Percentiles rank a stretch among this genome's conserved stretches.
These are phyloP conservation scores for Paraphoma sp. DNA, from an alignment of 2,329 filamentous ascomycete species.

Conservation along the genomic window DNA sequence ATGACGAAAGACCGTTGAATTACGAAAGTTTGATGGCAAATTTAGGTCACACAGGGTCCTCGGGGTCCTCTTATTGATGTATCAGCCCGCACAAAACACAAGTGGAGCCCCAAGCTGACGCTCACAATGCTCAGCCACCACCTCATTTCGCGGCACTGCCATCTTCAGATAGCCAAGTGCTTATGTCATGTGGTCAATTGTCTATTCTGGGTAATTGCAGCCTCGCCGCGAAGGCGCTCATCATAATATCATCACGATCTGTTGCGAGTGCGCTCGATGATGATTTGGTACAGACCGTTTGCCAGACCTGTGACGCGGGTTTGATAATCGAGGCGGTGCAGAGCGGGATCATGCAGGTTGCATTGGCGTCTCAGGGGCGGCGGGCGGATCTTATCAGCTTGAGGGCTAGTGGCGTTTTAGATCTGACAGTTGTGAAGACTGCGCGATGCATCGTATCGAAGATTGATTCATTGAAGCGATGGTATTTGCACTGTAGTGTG, in stretches of 20 bases:
- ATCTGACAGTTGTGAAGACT: not conserved
- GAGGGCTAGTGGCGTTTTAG: not conserved
- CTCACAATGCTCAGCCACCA: not conserved
- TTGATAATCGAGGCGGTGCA: not conserved
- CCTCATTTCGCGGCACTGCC: constrained; percentile 2
- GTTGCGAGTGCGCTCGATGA: too few species aligned
- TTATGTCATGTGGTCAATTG: not conserved
- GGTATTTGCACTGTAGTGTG: too few species aligned
- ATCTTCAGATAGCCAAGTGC: not conserved
- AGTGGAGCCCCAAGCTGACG: not conserved
- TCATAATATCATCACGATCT: too few species aligned
- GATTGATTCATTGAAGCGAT: too few species aligned
- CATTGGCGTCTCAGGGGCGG: not conserved
- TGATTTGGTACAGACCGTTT: not conserved
- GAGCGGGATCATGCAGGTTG: not conserved
- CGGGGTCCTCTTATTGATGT: not conserved
- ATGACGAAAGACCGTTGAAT: not conserved
- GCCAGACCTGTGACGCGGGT: not conserved
- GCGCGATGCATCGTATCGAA: too few species aligned
- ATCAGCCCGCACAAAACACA: not conserved
- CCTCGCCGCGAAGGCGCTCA: too few species aligned
- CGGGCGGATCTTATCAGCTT: not conserved
- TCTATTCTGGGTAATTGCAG: not conserved
- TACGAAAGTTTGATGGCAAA: not conserved
- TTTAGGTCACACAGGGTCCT: not conserved